Conservation (phyloP, 177 flowering plant genomes). For the Tripterygium wilfordii region DNA sequence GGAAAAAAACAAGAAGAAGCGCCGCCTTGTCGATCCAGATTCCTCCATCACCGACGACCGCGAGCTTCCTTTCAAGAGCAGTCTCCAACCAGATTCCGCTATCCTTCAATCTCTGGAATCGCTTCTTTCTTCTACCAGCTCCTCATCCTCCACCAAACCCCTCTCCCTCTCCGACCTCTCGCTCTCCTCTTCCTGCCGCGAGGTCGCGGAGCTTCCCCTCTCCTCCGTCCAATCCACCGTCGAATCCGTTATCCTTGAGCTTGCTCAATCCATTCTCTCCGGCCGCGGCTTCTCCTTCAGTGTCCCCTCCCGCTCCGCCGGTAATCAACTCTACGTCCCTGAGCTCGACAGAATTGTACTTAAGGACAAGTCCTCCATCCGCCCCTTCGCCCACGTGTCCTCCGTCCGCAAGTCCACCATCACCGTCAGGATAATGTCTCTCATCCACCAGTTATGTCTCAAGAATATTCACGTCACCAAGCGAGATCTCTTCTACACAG, state of each 20-base stretch:
- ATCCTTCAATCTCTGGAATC: conserved; percentile 45
- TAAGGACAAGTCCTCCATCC: conserved; percentile 64
- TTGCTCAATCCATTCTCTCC: conserved; percentile 65
- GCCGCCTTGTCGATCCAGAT: conserved; percentile 32
- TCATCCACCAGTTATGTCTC: conserved; percentile 73
- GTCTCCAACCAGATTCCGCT: conserved; percentile 52
- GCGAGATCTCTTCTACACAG: conserved; percentile 93
- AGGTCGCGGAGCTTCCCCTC: conserved; percentile 76
- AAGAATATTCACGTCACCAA: conserved; percentile 90
- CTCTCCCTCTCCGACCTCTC: conserved; percentile 63
- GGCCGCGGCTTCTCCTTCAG: conserved; percentile 76
- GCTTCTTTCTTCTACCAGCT: conserved; percentile 15
- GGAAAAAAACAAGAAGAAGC: conserved; percentile 64
- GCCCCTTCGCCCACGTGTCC: conserved; percentile 61
- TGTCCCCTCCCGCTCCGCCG: conserved; percentile 73
- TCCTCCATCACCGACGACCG: conserved; percentile 14
- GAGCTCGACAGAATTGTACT: conserved; percentile 95
- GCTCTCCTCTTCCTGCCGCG: conserved; percentile 75
- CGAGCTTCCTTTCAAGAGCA: conserved; percentile 53
- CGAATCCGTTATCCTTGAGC: conserved; percentile 41
- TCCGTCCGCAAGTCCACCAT: conserved; percentile 86
- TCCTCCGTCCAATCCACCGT: conserved; percentile 63
- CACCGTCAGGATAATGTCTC: conserved; percentile 65
- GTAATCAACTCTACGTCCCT: conserved; percentile 93
- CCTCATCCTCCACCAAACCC: conserved; percentile 39